Conservation (phyloP, 331 rosid genomes). For the Stylosanthes scabra region DNA sequence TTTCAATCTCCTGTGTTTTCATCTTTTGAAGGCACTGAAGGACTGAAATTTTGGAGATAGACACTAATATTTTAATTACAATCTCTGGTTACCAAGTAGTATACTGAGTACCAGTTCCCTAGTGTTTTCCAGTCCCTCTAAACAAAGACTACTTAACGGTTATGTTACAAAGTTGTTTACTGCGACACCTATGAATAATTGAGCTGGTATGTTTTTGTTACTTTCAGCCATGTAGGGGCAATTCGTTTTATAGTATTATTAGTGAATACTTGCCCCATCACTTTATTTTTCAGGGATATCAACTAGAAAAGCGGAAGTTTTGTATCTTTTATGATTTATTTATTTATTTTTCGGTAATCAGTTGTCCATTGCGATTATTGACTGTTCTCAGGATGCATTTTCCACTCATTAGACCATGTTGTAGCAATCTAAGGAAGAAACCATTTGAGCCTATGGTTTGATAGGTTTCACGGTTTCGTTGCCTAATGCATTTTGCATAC, state of each 20-base stretch:
- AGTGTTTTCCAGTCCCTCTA: too few relatives aligned
- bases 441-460: not conserved
- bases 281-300: not conserved
- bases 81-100: too few relatives aligned
- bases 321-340: not conserved
- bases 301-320: not conserved
- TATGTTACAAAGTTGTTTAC: not conserved
- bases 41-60: too few relatives aligned
- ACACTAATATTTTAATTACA: too few relatives aligned
- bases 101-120: too few relatives aligned
- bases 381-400: not conserved
- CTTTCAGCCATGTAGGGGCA: not conserved
- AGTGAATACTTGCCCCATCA: not conserved
- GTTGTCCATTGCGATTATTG: slow-evolving; percentile 9
- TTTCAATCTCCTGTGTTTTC: too few relatives aligned
- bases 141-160: too few relatives aligned
- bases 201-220: not conserved
- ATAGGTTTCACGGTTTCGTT: not conserved
- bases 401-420: slow-evolving; percentile 9
- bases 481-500: slow-evolving; percentile 8
- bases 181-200: not conserved
- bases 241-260: not conserved
- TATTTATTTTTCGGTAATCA: not conserved
- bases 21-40: too few relatives aligned
- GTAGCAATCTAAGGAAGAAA: not conserved